These are phyloP conservation scores for Vaccinium myrtillus DNA, from an alignment of 148 eudicot species.

Conservation along the genomic window DNA sequence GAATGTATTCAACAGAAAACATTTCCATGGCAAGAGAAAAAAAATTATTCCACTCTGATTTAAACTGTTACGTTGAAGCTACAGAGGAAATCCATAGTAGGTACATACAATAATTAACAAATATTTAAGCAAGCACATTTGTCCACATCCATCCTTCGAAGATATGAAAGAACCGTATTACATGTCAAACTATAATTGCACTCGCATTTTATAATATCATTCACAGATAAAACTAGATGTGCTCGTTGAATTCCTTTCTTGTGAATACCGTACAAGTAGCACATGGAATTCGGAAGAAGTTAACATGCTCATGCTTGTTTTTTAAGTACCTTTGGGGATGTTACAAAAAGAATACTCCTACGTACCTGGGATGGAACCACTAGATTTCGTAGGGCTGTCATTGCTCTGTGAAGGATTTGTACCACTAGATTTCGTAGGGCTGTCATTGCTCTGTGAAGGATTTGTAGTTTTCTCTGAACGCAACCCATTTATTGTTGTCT, in stretches of 20 bases:
- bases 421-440: conserved; percentile 8
- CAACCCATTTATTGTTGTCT: conserved; percentile 20
- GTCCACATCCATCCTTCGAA: neutral
- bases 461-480: conserved; percentile 10
- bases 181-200: neutral
- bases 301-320: neutral
- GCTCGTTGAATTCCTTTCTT: neutral
- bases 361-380: conserved; percentile 37
- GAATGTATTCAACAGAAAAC: neutral
- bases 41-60: neutral
- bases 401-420: neutral
- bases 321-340: neutral
- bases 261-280: neutral
- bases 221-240: neutral
- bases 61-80: neutral
- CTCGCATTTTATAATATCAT: neutral
- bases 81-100: neutral
- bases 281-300: neutral
- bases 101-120: neutral
- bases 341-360: neutral
- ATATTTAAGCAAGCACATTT: neutral
- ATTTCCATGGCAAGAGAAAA: no score
- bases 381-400: neutral
- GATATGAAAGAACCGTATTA: neutral
- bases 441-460: neutral